Percentiles rank a stretch among this genome's conserved stretches.
phyloP scores from a whole-genome alignment of 108 stramenopile species.

The Pseudonitzschia delicatissima region DNA sequence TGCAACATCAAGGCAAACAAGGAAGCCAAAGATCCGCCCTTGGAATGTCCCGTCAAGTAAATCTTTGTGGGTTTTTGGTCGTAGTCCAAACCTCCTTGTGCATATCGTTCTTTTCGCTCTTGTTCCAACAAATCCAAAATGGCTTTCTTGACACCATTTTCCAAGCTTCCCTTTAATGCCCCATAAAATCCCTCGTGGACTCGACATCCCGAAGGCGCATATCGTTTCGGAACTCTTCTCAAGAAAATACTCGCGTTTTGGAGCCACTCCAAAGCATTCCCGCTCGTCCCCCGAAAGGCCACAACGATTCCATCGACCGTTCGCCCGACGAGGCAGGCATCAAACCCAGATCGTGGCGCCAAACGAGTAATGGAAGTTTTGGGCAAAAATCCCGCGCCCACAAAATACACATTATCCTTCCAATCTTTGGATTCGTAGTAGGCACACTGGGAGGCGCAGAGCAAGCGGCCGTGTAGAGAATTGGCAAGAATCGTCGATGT shows the following conservation, averaged over 20 bases:
- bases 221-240: neutral
- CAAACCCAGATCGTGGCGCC: constrained; percentile 7
- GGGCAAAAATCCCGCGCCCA: constrained; percentile 1
- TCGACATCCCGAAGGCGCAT: neutral
- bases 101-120: neutral
- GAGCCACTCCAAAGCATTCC: constrained; percentile 17
- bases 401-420: constrained; percentile 11
- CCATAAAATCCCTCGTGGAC: constrained; percentile 1
- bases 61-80: neutral
- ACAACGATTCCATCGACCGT: constrained; percentile 20
- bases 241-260: constrained; percentile 15
- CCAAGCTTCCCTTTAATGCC: neutral
- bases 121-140: neutral
- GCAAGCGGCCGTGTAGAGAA: constrained; percentile 21
- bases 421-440: too few species aligned
- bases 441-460: constrained; percentile 22
- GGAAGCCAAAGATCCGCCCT: constrained; percentile 30
- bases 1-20: constrained; percentile 5
- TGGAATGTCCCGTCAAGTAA: constrained; percentile 32
- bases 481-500: constrained; percentile 62
- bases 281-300: constrained; percentile 25
- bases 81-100: neutral
- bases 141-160: neutral
- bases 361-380: neutral
- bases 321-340: constrained; percentile 14